A percentile compares a stretch with the other conserved stretches of the same genome.
phyloP scores from a whole-genome alignment of 2,329 filamentous ascomycete genomes.

The Hypoxylon sp. region DNA sequence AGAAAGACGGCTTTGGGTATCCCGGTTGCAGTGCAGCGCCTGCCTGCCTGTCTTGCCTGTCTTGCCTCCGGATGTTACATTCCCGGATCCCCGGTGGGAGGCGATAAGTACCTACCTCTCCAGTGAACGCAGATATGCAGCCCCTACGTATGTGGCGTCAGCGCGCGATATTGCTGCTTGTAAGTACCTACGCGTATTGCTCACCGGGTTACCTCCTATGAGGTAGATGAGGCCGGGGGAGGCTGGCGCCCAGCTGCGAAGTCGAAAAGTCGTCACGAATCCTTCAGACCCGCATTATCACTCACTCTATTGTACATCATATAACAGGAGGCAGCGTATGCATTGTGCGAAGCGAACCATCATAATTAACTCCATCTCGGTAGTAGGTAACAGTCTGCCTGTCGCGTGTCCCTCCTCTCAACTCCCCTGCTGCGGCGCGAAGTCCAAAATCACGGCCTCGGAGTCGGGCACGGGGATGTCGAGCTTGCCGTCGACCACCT shows the following conservation, averaged over 20 bases:
- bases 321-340: not conserved
- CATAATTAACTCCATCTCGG: too few relatives aligned
- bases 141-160: slow-evolving; percentile 5
- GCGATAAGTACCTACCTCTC: too few relatives aligned
- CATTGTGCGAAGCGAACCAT: too few relatives aligned
- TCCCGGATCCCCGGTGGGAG: slow-evolving; percentile 25
- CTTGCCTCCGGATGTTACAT: slow-evolving; percentile 21
- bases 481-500: slow-evolving; percentile 54
- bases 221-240: not conserved
- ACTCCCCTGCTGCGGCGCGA: slow-evolving; percentile 31
- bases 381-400: too few relatives aligned
- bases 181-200: not conserved
- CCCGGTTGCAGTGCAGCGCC: slow-evolving; percentile 8
- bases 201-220: not conserved
- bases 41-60: not conserved
- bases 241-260: not conserved
- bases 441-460: slow-evolving; percentile 56
- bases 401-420: too few relatives aligned
- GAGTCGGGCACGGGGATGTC: slow-evolving; percentile 58
- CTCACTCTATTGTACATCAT: not conserved
- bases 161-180: not conserved
- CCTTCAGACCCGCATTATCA: not conserved
- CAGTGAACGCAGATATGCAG: slow-evolving; percentile 11
- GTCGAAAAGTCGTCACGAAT: not conserved
- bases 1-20: not conserved